Evolutionary conservation across 176 grass and related monocot genomes (phyloP).

Genomic region (Tuctoria greenei): DNA sequence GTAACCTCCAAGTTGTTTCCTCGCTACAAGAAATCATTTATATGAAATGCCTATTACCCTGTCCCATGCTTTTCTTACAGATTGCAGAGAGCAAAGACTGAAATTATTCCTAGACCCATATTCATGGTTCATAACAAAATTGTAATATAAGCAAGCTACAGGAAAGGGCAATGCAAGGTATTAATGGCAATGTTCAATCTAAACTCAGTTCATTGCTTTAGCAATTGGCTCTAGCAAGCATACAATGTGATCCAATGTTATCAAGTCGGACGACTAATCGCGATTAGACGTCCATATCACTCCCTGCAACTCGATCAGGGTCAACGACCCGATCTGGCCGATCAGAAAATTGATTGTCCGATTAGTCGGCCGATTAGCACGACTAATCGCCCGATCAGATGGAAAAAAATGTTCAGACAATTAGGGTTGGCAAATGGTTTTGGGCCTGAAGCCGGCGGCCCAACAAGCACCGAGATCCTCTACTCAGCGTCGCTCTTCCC

Average conservation of each 20-base stretch:
- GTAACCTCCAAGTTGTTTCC: conserved; percentile 1
- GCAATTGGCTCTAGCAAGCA: background rate
- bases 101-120: background rate
- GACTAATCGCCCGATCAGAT: no score
- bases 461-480: no score
- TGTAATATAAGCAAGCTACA: background rate
- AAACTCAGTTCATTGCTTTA: background rate
- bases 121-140: background rate
- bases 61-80: background rate
- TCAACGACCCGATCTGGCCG: no score
- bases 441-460: no score
- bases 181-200: background rate
- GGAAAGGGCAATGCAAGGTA: background rate
- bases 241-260: background rate
- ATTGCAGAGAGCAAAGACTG: background rate
- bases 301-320: no score
- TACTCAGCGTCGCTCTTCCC: no score
- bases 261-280: no score
- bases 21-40: background rate
- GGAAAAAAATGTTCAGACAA: no score
- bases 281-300: no score
- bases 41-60: background rate
- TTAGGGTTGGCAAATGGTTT: no score
- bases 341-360: no score
- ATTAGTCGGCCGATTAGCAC: no score